These are phyloP conservation scores for Inga laurina DNA, from an alignment of 306 rosid genomes.

Conservation along the genomic window DNA sequence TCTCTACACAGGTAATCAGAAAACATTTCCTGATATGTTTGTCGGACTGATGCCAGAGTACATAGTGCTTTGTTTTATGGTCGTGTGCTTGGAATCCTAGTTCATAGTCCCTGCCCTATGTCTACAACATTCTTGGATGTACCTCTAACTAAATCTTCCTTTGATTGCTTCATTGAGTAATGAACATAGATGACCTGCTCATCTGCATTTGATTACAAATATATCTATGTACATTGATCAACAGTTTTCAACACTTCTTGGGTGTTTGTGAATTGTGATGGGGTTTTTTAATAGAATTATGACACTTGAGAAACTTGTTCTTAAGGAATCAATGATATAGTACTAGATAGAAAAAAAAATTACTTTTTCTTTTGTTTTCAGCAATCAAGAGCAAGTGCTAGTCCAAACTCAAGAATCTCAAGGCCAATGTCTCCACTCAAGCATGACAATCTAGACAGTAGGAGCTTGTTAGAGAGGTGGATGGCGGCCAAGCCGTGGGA, in stretches of 20 bases:
- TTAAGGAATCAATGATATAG: neutral
- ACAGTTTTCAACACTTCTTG: neutral
- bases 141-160: neutral
- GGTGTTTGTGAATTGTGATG: neutral
- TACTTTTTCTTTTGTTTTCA: conserved; percentile 9
- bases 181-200: neutral
- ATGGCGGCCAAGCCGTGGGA: conserved; percentile 86
- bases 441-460: conserved; percentile 41
- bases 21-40: neutral
- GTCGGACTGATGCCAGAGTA: neutral
- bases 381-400: conserved; percentile 62
- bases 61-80: neutral
- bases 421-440: conserved; percentile 43
- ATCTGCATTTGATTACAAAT: neutral
- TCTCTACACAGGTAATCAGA: conserved; percentile 68
- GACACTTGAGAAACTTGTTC: neutral
- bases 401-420: conserved; percentile 55
- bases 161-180: neutral
- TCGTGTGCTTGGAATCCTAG: neutral
- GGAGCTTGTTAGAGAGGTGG: conserved; percentile 78
- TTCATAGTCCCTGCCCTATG: neutral
- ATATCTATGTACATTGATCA: neutral
- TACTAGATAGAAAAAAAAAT: neutral
- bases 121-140: neutral
- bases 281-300: neutral